These are phyloP conservation scores for Lasiodiplodia hormozganensis DNA, from an alignment of 2,329 filamentous ascomycete genomes.

Conservation along the genomic window DNA sequence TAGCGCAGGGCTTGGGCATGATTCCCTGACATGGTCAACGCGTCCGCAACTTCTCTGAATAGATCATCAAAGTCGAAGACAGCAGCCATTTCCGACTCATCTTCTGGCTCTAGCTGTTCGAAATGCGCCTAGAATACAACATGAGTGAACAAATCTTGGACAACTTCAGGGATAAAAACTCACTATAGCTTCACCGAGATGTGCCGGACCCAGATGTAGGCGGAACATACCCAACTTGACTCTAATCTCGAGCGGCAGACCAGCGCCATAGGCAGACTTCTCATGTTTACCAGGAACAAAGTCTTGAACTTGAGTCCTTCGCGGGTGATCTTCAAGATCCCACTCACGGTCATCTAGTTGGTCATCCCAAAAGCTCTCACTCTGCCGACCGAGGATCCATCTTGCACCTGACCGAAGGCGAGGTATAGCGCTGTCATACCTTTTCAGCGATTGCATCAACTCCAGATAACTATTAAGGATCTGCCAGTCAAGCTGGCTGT, in stretches of 20 bases:
- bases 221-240: conserved; percentile 84
- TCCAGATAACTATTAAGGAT: conserved; percentile 87
- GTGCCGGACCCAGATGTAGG: conserved; percentile 69
- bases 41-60: conserved; percentile 74
- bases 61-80: conserved; percentile 77
- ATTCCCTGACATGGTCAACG: conserved; percentile 59
- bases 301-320: conserved; percentile 67
- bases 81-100: conserved; percentile 56
- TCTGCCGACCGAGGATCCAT: conserved; percentile 79
- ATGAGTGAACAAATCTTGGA: not conserved
- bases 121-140: conserved; percentile 47
- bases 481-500: conserved; percentile 70
- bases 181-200: conserved; percentile 75
- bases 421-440: conserved; percentile 70
- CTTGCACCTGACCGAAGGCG: conserved; percentile 76
- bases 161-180: conserved; percentile 38
- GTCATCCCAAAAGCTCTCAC: conserved; percentile 80
- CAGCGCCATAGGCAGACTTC: conserved; percentile 69
- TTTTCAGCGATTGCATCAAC: conserved; percentile 64
- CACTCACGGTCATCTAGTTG: conserved; percentile 85
- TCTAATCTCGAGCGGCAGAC: conserved; percentile 81
- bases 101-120: conserved; percentile 71
- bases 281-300: conserved; percentile 65
- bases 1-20: conserved; percentile 65
- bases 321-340: conserved; percentile 73